These are phyloP conservation scores for Schizochytrium sp. DNA, from an alignment of 108 stramenopile genomes.

Conservation along the genomic window DNA sequence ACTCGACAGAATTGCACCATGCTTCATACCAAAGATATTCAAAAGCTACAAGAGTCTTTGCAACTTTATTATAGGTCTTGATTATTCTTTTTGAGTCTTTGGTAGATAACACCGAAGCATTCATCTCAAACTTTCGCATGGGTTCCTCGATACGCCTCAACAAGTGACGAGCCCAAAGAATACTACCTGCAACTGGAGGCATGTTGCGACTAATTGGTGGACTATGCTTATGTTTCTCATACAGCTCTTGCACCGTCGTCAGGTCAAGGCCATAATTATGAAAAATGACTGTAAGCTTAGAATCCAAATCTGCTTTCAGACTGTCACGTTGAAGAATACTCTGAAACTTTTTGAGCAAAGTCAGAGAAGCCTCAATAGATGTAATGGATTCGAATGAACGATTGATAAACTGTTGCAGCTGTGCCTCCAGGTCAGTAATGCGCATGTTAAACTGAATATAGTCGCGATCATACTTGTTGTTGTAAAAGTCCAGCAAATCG, in stretches of 20 bases:
- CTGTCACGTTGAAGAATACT: constrained; percentile 73
- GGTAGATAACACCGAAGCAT: constrained; percentile 69
- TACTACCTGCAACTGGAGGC: constrained; percentile 81
- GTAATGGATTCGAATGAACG: constrained; percentile 74
- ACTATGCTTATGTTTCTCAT: constrained; percentile 75
- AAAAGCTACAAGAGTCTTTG: constrained; percentile 78
- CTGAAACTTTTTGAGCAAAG: constrained; percentile 74
- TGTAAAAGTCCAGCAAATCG: constrained; percentile 77
- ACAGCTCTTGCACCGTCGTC: constrained; percentile 71
- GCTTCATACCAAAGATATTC: constrained; percentile 83
- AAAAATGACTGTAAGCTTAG: constrained; percentile 76
- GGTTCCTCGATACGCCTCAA: constrained; percentile 78
- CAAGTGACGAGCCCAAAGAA: constrained; percentile 79
- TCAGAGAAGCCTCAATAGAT: constrained; percentile 74
- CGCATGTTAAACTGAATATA: constrained; percentile 80
- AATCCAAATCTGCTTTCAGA: constrained; percentile 73
- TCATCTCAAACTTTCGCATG: constrained; percentile 73
- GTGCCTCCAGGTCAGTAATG: constrained; percentile 75
- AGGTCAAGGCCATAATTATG: constrained; percentile 79
- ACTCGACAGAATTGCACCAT: constrained; percentile 74
- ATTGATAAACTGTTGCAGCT: constrained; percentile 76
- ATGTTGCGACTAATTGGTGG: constrained; percentile 77
- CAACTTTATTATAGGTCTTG: constrained; percentile 77
- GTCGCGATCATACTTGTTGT: constrained; percentile 78
- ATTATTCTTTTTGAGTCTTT: constrained; percentile 78